These are phyloP conservation scores for Evansstolkia leycettana DNA, from an alignment of 495 filamentous ascomycete species.

Conservation along the genomic window DNA sequence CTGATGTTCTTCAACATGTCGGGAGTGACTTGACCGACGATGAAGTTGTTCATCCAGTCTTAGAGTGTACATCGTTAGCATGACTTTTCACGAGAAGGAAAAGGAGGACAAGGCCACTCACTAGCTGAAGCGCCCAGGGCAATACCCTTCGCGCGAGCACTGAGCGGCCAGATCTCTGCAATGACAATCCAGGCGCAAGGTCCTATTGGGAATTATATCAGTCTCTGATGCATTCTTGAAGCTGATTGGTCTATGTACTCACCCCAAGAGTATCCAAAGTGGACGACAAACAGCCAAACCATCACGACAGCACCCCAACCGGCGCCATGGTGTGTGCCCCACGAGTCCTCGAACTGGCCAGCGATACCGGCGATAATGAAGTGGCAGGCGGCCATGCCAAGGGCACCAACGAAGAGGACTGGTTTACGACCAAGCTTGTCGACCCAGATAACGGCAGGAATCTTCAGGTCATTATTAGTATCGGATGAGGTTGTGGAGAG, in stretches of 20 bases:
- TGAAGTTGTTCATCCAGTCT: constrained; percentile 49
- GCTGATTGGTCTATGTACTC: background rate
- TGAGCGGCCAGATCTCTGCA: constrained; percentile 67
- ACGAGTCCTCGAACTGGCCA: constrained; percentile 46
- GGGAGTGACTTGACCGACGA: constrained; percentile 60
- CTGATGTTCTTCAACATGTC: constrained; percentile 52
- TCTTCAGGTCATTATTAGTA: constrained; percentile 8
- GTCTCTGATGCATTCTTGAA: background rate
- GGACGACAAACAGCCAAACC: constrained; percentile 65
- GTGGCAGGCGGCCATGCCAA: constrained; percentile 52
- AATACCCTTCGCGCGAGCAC: constrained; percentile 61
- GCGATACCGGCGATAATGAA: constrained; percentile 60
- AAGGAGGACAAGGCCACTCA: constrained; percentile 13
- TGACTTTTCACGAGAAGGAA: too few relatives aligned
- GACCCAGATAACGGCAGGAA: constrained; percentile 56
- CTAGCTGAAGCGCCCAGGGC: constrained; percentile 51
- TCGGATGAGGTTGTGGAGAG: constrained; percentile 1
- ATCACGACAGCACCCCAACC: constrained; percentile 64
- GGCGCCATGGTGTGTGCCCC: constrained; percentile 43
- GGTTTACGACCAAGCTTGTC: constrained; percentile 55
- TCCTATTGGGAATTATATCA: constrained; percentile 1
- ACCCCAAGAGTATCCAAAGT: constrained; percentile 68
- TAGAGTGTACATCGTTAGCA: too few relatives aligned
- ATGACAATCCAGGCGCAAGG: constrained; percentile 57
- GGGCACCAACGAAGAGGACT: constrained; percentile 49